Base-by-base conservation (phyloP, 176 grass and related monocot genomes). In the Guadua angustifolia region DNA sequence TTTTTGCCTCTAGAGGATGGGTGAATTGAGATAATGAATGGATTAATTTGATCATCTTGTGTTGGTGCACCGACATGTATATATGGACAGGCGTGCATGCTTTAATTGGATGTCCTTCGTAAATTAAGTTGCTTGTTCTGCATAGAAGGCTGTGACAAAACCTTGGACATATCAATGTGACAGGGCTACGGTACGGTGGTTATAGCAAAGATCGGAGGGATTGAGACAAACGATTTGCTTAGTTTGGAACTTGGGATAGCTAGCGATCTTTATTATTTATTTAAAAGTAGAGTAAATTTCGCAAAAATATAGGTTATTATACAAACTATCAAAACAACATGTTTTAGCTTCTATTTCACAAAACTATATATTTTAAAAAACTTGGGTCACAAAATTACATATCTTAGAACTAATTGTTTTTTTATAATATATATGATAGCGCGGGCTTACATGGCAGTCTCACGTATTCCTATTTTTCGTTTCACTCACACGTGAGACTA, bases 51-150 rank as follows among this genome's bases (percentile, higher is more conserved):
- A 32, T 36, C 63, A 81, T 22, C 62, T 52, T 3, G 2, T 17
- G 13, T 63, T 71, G 24, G 42, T 53, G 61, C 39, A 13, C 6
- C n/a, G 33, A 69, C 26, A 81, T 62, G 33, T 74, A 75, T 88
- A 21, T 74, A 66, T 75, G 42, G 60, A 39, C 17, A 75, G 59
- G 70, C 52, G 50, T 21, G 3, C 6, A 64, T 83, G 55, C 44
- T 50, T 17, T 73, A 13, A 67, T 43, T 79, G 63, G 59, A 63
- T 77, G 15, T 63, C 24, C 64, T 39, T 65, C 53, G 18, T 78
- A 76, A 85, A 70, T 75, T 82, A 17, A 82, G 78, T 77, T 89
- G 43, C 35, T 17, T 71, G 40, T 77, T 58, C 25, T 77, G 72
- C 71, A 47, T 85, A 71, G 11, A 46, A 68, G 29, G 68, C 53